Base-by-base conservation (phyloP, 1,284 basidiomycete species). In the Rhizopogon hawkerae region DNA sequence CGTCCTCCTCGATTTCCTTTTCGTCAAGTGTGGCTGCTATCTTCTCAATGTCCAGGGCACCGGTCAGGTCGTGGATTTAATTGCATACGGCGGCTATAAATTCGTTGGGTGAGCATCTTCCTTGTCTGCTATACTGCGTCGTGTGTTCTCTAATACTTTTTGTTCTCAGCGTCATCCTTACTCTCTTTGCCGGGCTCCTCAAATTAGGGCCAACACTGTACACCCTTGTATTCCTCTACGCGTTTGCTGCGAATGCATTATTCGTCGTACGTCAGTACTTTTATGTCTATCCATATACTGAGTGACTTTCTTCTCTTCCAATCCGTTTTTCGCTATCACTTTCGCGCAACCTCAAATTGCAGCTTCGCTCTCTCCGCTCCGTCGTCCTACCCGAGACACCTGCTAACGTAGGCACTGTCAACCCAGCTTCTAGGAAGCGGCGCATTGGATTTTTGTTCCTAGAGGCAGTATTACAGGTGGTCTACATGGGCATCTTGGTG, bases 71-170 rank as follows among this genome's bases (percentile, higher is more conserved):
- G 70, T 85, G 5, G 89, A 83, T 68, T 73, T 82, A 49, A 68
- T 85, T 52, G 87, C 79, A 42, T 98, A 97, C 63, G 87, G 86
- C 3, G 95, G 96, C 0, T 98, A 98, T 73, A 98, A 98, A 65
- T 98, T 98, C 61, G 91, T 98, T 39, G 92, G 92, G 89, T 92
- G 56, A 16, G 77, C 64, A 5, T 10, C 38, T 33, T 35, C 7
- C 37, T 29, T 16, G 7, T 29, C 9, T 14, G 10, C 29, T 41
- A 29, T n/a, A 9, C 3, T 33, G n/a, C 3, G 5, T 18, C 21
- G 21, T 23, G 21, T 23, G 4, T 23, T 23, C 21, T 1, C 34
- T 16, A 21, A 55, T 41, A 52, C 21, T 23, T 23, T 29, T 26
- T 10, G 26, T 42, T 7, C 29, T 5, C 58, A 90, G 87, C 2